A percentile compares a stretch with the other conserved stretches of the same genome.
phyloP scores from a whole-genome alignment of 2,329 filamentous ascomycete genomes.

The Fonsecaea multimorphosa region DNA sequence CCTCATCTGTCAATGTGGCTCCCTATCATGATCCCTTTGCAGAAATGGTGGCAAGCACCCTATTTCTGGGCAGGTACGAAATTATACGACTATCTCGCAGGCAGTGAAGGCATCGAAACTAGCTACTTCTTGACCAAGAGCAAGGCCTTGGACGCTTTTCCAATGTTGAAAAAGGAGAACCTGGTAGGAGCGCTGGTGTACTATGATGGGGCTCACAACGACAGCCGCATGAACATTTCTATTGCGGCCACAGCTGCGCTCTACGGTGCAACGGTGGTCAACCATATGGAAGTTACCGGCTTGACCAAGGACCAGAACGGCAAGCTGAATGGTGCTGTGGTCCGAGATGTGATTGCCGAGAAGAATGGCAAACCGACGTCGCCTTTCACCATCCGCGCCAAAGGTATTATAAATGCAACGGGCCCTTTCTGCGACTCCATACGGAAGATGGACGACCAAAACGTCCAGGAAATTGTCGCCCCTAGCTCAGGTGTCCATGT shows the following conservation, averaged over 20 bases:
- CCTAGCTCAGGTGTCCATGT: slow-evolving; percentile 86
- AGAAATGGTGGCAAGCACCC: slow-evolving; percentile 83
- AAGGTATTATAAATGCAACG: slow-evolving; percentile 85
- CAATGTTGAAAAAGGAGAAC: slow-evolving; percentile 82
- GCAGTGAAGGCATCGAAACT: slow-evolving; percentile 84
- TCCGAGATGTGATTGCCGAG: slow-evolving; percentile 73
- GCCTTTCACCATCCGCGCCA: slow-evolving; percentile 70
- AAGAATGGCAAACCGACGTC: slow-evolving; percentile 66
- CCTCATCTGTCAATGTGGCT: slow-evolving; percentile 81
- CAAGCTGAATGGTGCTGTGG: slow-evolving; percentile 72
- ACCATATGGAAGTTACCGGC: slow-evolving; percentile 79
- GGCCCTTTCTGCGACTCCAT: slow-evolving; percentile 87
- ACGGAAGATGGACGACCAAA: slow-evolving; percentile 79
- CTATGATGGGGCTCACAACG: slow-evolving; percentile 91
- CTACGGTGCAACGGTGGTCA: slow-evolving; percentile 81
- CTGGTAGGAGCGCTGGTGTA: slow-evolving; percentile 84
- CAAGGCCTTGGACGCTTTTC: slow-evolving; percentile 84
- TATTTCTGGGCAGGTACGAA: slow-evolving; percentile 76
- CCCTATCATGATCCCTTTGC: slow-evolving; percentile 81
- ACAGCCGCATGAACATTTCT: slow-evolving; percentile 90
- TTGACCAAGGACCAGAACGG: slow-evolving; percentile 77
- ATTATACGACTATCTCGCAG: slow-evolving; percentile 82
- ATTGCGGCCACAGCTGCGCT: slow-evolving; percentile 87
- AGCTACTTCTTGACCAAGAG: slow-evolving; percentile 87
- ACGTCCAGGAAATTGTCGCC: slow-evolving; percentile 77